Percentiles rank a stretch among this genome's conserved stretches.
These are phyloP conservation scores for Suhomyces bribrorum DNA, from an alignment of 1,139 yeast species.

Conservation along the genomic window DNA sequence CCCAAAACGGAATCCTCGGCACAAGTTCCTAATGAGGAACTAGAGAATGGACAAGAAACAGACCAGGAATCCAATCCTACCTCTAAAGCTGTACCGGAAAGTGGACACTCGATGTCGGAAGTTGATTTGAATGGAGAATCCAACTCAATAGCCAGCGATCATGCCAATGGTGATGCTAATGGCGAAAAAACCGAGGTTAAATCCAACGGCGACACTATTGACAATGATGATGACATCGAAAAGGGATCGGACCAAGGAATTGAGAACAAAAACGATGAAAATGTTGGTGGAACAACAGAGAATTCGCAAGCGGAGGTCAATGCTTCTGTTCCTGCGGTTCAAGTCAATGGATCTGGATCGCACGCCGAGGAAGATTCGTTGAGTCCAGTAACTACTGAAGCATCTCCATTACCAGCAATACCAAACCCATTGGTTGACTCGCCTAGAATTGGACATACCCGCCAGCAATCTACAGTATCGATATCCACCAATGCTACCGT, in stretches of 20 bases:
- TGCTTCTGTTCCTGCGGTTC: neutral
- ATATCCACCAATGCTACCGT: conserved; percentile 28
- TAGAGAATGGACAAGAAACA: neutral
- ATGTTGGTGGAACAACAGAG: neutral
- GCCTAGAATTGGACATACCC: conserved; percentile 6
- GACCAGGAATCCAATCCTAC: neutral
- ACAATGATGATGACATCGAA: neutral
- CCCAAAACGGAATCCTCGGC: neutral
- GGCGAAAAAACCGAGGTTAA: neutral
- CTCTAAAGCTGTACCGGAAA: neutral
- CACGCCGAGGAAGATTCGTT: neutral
- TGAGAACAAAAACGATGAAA: neutral
- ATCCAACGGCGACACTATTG: neutral
- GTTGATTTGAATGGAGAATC: conserved; percentile 1
- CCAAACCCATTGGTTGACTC: conserved; percentile 1
- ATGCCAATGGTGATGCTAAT: neutral
- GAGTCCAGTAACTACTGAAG: neutral
- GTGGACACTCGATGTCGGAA: neutral
- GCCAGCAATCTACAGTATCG: conserved; percentile 25
- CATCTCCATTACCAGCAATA: neutral
- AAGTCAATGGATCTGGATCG: neutral
- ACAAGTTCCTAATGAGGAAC: neutral
- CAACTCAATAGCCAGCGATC: neutral
- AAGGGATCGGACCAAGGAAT: neutral
- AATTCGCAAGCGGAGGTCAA: neutral